These are phyloP conservation scores for Colletotrichum cuscutae DNA, from an alignment of 2,329 filamentous ascomycete species.

Conservation along the genomic window DNA sequence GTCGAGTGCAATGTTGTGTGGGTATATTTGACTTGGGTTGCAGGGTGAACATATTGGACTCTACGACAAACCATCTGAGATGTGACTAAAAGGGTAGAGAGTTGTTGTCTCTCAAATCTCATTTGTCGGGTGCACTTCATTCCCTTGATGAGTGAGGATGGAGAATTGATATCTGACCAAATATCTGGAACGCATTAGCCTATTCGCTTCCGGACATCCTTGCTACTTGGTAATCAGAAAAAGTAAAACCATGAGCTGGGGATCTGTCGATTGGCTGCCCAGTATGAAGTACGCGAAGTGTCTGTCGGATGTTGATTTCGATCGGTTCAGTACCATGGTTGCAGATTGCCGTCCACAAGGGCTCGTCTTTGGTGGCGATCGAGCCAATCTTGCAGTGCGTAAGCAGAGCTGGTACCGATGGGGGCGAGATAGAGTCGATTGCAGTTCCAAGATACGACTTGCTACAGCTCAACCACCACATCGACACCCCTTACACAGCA, in stretches of 20 bases:
- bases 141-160: not conserved
- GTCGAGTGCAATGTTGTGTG: not conserved
- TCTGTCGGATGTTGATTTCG: slow-evolving; percentile 1
- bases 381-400: slow-evolving; percentile 14
- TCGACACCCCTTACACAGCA: too few relatives aligned
- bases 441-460: slow-evolving; percentile 2
- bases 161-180: slow-evolving; percentile 27
- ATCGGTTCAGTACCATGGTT: not conserved
- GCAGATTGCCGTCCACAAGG: not conserved
- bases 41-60: not conserved
- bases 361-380: slow-evolving; percentile 3
- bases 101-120: not conserved
- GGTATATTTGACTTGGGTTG: not conserved
- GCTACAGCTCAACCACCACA: too few relatives aligned
- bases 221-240: not conserved
- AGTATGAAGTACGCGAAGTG: not conserved
- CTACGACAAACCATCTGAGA: not conserved
- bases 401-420: not conserved
- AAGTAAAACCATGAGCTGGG: slow-evolving; percentile 22
- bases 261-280: slow-evolving; percentile 5
- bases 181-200: slow-evolving; percentile 7
- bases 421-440: not conserved
- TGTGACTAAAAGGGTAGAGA: not conserved
- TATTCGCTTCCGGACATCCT: not conserved
- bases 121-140: slow-evolving; percentile 10